A percentile compares a stretch with the other conserved stretches of the same genome.
These are phyloP conservation scores for Neurospora sp. DNA, from an alignment of 495 filamentous ascomycete genomes.

Conservation along the genomic window DNA sequence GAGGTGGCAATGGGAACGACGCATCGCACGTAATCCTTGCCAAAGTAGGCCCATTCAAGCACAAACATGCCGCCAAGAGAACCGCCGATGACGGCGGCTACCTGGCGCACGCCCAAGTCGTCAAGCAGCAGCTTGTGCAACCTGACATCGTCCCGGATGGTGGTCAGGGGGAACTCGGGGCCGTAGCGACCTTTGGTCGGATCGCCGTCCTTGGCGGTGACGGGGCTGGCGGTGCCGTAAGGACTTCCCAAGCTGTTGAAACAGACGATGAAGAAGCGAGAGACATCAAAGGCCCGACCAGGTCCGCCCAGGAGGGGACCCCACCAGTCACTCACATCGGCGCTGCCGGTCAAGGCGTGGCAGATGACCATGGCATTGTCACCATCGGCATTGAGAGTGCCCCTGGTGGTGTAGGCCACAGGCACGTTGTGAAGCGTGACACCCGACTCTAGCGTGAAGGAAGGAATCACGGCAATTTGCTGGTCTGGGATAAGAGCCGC, in stretches of 20 bases:
- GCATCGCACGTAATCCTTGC: constrained; percentile 81
- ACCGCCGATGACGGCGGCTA: constrained; percentile 88
- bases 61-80: constrained; percentile 98
- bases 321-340: constrained; percentile 98
- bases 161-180: constrained; percentile 92
- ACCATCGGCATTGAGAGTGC: constrained; percentile 57
- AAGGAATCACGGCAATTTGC: constrained; percentile 71
- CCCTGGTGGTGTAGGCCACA: constrained; percentile 83
- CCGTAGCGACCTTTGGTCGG: constrained; percentile 69
- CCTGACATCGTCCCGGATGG: constrained; percentile 89
- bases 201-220: constrained; percentile 77
- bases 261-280: constrained; percentile 88
- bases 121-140: constrained; percentile 89
- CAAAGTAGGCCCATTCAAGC: constrained; percentile 93
- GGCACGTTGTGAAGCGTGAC: constrained; percentile 80
- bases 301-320: constrained; percentile 83
- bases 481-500: constrained; percentile 78
- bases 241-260: constrained; percentile 94
- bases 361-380: constrained; percentile 97
- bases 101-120: constrained; percentile 72
- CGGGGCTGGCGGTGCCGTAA: constrained; percentile 91
- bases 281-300: constrained; percentile 84
- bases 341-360: constrained; percentile 90
- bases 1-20: constrained; percentile 95
- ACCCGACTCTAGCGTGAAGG: constrained; percentile 89